Conservation (phyloP, 228 moss, liverwort and hornwort genomes). For the Sphagnum fallax region DNA sequence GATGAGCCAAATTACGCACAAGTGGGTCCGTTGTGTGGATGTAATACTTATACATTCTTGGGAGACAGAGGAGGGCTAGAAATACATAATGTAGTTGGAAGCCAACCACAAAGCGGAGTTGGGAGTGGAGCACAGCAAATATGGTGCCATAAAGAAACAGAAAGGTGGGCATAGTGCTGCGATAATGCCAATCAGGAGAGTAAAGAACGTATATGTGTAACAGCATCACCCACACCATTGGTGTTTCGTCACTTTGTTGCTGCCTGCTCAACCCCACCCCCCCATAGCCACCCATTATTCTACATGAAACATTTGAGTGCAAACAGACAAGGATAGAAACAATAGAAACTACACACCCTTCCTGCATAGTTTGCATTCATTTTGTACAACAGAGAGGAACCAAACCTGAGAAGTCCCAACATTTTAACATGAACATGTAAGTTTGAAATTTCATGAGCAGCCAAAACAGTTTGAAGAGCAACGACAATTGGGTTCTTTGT, state of each 20-base stretch:
- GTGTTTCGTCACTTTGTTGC: constrained; percentile 96
- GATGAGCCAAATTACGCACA: constrained; percentile 75
- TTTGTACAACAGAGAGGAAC: no score
- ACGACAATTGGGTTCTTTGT: no score
- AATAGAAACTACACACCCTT: no score
- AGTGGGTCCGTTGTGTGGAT: constrained; percentile 74
- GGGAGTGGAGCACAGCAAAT: constrained; percentile 78
- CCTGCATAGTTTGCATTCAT: no score
- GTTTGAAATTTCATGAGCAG: no score
- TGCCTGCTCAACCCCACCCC: constrained; percentile 43
- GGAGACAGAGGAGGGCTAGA: constrained; percentile 86
- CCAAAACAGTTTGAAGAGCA: no score
- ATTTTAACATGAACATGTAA: no score
- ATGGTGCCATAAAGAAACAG: constrained; percentile 85
- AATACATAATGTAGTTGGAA: constrained; percentile 86
- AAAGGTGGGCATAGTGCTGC: constrained; percentile 94
- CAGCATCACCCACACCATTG: constrained; percentile 99
- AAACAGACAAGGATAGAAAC: no score
- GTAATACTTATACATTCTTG: constrained; percentile 98
- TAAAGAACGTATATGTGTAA: constrained; percentile 96
- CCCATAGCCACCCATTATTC: constrained; percentile 2
- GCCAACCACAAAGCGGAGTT: constrained; percentile 85
- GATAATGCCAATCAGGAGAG: constrained; percentile 97
- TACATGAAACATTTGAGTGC: no score
- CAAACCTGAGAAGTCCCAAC: no score